Percentiles rank a stretch among this genome's conserved stretches.
These are phyloP conservation scores for Rehmannia glutinosa DNA, from an alignment of 257 asterid species.

Conservation along the genomic window DNA sequence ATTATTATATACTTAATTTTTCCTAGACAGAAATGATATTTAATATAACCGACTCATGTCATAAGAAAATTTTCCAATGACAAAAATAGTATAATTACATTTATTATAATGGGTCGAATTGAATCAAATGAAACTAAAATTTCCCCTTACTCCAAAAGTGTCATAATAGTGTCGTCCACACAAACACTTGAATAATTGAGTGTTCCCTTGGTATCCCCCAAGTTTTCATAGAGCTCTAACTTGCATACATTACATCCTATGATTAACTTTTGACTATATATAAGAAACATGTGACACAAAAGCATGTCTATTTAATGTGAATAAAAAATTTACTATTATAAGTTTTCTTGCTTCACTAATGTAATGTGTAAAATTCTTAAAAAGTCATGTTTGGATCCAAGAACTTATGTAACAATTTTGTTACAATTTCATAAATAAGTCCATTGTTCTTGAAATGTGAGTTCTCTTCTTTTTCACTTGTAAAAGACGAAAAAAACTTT, in stretches of 20 bases:
- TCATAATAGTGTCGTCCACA: constrained; percentile 50
- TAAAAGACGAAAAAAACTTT: neutral
- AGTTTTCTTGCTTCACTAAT: no score
- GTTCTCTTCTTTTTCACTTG: neutral
- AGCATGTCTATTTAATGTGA: no score
- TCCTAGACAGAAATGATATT: no score
- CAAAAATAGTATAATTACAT: no score
- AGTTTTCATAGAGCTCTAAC: constrained; percentile 10
- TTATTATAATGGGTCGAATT: neutral
- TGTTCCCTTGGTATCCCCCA: constrained; percentile 20
- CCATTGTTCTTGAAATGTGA: neutral
- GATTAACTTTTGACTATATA: constrained; percentile 23
- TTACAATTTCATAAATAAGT: no score
- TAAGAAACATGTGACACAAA: neutral
- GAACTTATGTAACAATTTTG: no score
- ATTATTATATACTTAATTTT: no score
- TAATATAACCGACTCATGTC: neutral
- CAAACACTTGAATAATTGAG: constrained; percentile 27
- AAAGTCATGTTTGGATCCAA: no score
- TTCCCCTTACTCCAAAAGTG: neutral
- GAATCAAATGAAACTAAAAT: neutral
- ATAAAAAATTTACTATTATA: no score
- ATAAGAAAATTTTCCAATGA: neutral
- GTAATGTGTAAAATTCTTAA: no score
- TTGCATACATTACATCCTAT: constrained; percentile 7